Percentiles rank a stretch among this genome's conserved stretches.
Conservation (phyloP, 108 stramenopile species). For the Nannochloropsis granulata region DNA sequence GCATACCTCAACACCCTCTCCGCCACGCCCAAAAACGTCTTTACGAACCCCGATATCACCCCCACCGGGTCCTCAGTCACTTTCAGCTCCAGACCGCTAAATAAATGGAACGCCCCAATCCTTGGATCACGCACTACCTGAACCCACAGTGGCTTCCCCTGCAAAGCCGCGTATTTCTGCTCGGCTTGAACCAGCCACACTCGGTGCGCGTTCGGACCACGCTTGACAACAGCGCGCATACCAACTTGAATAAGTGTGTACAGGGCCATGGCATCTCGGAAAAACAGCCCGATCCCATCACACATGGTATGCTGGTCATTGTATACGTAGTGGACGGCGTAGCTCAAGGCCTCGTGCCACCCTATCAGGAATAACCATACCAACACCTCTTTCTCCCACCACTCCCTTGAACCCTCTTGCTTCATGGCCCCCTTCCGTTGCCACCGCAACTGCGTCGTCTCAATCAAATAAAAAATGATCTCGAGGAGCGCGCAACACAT, state of each 20-base stretch:
- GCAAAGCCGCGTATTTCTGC: background rate
- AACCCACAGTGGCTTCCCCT: background rate
- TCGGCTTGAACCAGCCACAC: background rate
- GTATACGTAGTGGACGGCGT: background rate
- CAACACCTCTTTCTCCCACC: background rate
- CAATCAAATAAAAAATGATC: background rate
- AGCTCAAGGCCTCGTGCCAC: background rate
- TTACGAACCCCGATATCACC: background rate
- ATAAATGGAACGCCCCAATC: background rate
- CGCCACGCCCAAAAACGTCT: background rate
- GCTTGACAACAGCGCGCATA: background rate
- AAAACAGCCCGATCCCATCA: background rate
- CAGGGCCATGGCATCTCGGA: background rate
- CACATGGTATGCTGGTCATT: background rate
- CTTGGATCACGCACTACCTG: background rate
- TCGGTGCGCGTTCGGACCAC: background rate
- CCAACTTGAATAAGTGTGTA: background rate
- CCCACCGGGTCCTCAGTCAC: background rate
- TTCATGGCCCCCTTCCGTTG: background rate
- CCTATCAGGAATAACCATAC: background rate
- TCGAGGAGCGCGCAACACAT: background rate
- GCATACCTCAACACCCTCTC: background rate
- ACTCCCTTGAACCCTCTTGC: background rate
- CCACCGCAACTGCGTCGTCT: background rate
- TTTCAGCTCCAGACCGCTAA: background rate